Conservation (phyloP, 2,329 filamentous ascomycete genomes). For the Ophiocordyceps robertsii region DNA sequence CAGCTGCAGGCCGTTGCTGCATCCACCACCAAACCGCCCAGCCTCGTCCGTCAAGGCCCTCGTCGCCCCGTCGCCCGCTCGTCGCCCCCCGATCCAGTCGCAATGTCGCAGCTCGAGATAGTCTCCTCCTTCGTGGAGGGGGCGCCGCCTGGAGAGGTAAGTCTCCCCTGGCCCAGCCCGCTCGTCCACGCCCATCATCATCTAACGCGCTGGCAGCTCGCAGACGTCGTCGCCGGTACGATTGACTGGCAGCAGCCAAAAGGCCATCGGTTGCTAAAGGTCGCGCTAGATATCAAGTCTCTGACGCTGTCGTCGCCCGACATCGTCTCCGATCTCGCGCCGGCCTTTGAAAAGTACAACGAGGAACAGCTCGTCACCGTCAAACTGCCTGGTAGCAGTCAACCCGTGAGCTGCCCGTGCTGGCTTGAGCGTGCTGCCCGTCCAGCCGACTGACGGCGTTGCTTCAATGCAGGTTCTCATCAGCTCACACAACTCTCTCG, state of each 20-base stretch:
- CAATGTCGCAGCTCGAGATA: slow-evolving; percentile 25
- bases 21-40: background rate
- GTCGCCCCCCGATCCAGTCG: background rate
- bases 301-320: slow-evolving; percentile 58
- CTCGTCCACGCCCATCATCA: slow-evolving; percentile 1
- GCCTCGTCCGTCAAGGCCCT: background rate
- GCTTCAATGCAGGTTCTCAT: slow-evolving; percentile 51
- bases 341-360: slow-evolving; percentile 89
- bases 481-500: slow-evolving; percentile 74
- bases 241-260: background rate
- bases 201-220: slow-evolving; percentile 44
- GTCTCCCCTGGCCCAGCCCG: slow-evolving; percentile 2
- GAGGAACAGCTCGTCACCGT: slow-evolving; percentile 84
- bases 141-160: slow-evolving; percentile 91
- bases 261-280: background rate
- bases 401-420: slow-evolving; percentile 24
- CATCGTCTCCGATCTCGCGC: slow-evolving; percentile 58
- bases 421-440: background rate
- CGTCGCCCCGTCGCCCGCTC: background rate
- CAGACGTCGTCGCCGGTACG: slow-evolving; percentile 77
- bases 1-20: background rate
- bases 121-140: slow-evolving; percentile 83
- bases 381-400: slow-evolving; percentile 77
- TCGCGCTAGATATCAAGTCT: slow-evolving; percentile 66
- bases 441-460: slow-evolving; percentile 3